Conservation (phyloP, 2,329 filamentous ascomycete species). For the Myriosclerotinia scirpicola region DNA sequence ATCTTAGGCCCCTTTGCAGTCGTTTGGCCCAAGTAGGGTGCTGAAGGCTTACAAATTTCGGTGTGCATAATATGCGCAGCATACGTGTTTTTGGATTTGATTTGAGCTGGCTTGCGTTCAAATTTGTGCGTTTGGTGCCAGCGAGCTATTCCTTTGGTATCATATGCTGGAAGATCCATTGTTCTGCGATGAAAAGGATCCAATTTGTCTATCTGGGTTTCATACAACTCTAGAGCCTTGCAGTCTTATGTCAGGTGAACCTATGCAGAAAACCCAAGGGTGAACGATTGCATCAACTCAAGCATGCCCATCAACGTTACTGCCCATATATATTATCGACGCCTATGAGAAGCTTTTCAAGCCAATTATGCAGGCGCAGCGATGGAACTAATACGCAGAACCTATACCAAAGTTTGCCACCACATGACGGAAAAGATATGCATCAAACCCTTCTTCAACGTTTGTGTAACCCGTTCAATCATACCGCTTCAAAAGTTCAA, state of each 20-base stretch:
- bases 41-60: background rate
- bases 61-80: background rate
- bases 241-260: constrained; percentile 6
- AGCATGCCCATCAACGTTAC: background rate
- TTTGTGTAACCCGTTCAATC: background rate
- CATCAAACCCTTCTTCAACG: background rate
- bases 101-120: background rate
- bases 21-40: background rate
- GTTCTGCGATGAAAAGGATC: background rate
- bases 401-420: background rate
- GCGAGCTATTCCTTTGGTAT: background rate
- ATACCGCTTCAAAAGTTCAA: background rate
- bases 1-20: background rate
- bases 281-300: background rate
- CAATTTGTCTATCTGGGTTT: background rate
- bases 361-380: background rate
- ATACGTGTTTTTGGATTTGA: background rate
- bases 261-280: background rate
- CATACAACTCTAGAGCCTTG: background rate
- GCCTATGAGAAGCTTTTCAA: background rate
- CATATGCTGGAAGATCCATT: background rate
- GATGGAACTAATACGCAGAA: background rate
- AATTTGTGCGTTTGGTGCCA: background rate
- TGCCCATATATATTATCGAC: background rate
- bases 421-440: background rate